Evolutionary conservation across 1,139 yeast genomes (phyloP), one percentile per base, ranked within the genome.

Genomic region (Hanseniaspora uvarum): DNA sequence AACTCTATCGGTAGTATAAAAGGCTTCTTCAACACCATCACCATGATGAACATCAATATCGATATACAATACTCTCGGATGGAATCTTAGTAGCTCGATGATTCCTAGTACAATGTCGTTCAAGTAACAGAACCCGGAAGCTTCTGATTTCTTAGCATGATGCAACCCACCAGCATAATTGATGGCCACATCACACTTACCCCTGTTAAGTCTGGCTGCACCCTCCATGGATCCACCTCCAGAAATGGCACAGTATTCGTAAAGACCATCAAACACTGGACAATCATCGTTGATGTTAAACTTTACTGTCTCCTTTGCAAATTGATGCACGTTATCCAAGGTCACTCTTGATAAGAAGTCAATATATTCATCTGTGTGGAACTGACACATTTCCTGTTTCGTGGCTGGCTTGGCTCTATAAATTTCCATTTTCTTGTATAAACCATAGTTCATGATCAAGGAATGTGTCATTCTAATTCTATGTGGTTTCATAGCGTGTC

Each of bases 171-270:
- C 98, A 16, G 94, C 83, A 92, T 96, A 92, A 68, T 92, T 92
- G 61, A 92, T 87, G 38, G 98, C 98, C 56, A 92, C 86, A 65
- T 92, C 98, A 54, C 94, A 82, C 70, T 86, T 88, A 30, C 95
- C 96, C 50, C 95, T 75, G 65, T 88, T 87, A 60, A 92, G 75
- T 58, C 96, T 78, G 6, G 96, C 92, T 1, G 97, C 95, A 43
- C 96, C 97, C 68, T 92, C 98, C 86, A 92, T 83, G 21, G 95
- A 85, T 1, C 96, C 97, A 52, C 98, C 98, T 19, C 96, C 95
- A 43, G 87, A 81, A 56, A 89, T 86, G 44, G 94, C 87, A 68
- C 96, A 88, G 67, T 85, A 92, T 68, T 92, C 98, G 66, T 86
- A 89, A 62, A 92, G 74, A 5, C 98, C 98, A 68, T 92, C 96